Conservation (phyloP, 805 yeast genomes). For the Lachancea kluyveri region DNA sequence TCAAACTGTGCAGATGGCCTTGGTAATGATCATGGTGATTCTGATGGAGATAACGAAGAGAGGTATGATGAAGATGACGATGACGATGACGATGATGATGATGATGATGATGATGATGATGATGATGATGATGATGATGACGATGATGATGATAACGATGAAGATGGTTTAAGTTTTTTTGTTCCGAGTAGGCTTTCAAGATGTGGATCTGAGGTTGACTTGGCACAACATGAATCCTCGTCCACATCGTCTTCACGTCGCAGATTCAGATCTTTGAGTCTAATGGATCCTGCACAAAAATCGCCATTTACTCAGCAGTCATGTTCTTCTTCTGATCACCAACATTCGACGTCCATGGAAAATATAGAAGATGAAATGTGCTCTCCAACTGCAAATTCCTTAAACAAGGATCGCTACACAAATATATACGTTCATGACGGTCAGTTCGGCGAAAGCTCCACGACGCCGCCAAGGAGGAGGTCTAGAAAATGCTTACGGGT, state of each 20-base stretch:
- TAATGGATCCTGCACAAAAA: slow-evolving; percentile 27
- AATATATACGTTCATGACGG: slow-evolving; percentile 33
- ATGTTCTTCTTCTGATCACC: background rate
- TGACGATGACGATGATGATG: slow-evolving; percentile 9
- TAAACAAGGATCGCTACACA: slow-evolving; percentile 12
- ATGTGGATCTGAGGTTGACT: slow-evolving; percentile 18
- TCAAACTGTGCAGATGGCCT: too few species aligned
- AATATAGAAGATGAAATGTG: slow-evolving; percentile 17
- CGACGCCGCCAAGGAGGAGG: slow-evolving; percentile 4
- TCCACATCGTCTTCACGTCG: slow-evolving; percentile 11
- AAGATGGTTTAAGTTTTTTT: slow-evolving; percentile 33
- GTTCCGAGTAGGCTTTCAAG: slow-evolving; percentile 29
- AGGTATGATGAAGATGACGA: slow-evolving; percentile 35
- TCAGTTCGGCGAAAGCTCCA: slow-evolving; percentile 16
- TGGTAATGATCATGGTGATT: background rate
- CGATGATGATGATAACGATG: slow-evolving; percentile 28
- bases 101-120: slow-evolving; percentile 8
- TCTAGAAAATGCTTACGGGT: slow-evolving; percentile 9
- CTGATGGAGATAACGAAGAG: slow-evolving; percentile 22
- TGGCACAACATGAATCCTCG: slow-evolving; percentile 3
- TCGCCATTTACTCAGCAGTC: slow-evolving; percentile 16
- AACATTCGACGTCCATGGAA: slow-evolving; percentile 9
- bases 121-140: slow-evolving; percentile 20
- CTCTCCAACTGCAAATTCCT: slow-evolving; percentile 9
- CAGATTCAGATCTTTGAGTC: slow-evolving; percentile 29